Base-by-base conservation (phyloP, 176 grass and related monocot genomes). In the Eremochloa ophiuroides region DNA sequence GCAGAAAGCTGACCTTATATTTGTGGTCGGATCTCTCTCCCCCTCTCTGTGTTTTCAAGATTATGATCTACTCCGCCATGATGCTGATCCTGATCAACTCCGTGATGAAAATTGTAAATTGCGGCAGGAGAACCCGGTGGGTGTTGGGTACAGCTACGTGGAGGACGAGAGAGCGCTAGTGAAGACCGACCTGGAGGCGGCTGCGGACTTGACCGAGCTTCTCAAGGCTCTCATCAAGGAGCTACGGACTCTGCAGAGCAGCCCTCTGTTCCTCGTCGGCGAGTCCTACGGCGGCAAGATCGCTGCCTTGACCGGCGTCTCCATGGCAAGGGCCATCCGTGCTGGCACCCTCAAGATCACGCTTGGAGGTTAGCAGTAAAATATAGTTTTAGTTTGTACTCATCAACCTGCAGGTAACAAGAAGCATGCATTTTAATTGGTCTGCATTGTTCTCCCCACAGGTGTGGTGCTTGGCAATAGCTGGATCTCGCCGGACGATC, bases 231-330 rank as follows among this genome's bases (percentile, higher is more conserved):
- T 97, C 30, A 74, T 70, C 76, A 51, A 40, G 13, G 77, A 88
- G 48, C n/a, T 88, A 26, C 78, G 65, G 8, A 22, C 40, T 12
- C 56, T 90, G 85, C 89, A 71, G 79, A 82, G 58, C 34, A 90
- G 89, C 58, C 94, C 91, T 8, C 85, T 97, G 26, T 97, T 80
- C 85, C 53, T 97, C 10, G 86, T 92, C 56, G 87, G 85, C 4
- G 92, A 94, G 65, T 97, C 94, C 2, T 97, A 97, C 56, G 89
- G 94, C 46, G 91, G 92, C 56, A 94, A 92, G 79, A 87, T 86
- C 44, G 89, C 94, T 9, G 85, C 87, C n/a, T 89, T 84, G 43
- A 60, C 92, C 8, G 91, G 87, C 29, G 83, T 87, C 25, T 87
- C 83, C 2, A 11, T 97, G 60, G 80, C 86, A 69, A 74, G 86